phyloP scores from a whole-genome alignment of 73 alveolate genomes.

The Paraurostyla sp. region DNA sequence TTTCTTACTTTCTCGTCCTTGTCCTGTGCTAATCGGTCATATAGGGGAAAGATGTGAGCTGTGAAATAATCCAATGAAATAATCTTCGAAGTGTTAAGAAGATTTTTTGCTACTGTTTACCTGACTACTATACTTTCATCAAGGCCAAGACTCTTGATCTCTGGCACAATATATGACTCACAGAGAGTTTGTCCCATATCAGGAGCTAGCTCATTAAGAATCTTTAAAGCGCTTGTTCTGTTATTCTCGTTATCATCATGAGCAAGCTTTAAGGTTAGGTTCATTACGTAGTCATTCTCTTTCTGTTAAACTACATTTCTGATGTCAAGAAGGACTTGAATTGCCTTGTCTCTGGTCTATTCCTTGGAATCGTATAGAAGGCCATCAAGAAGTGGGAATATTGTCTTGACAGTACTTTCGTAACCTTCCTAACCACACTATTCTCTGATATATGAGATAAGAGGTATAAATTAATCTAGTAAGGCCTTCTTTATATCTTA shows the following conservation, averaged over 20 bases:
- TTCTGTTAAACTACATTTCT: constrained; percentile 61
- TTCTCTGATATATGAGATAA: constrained; percentile 57
- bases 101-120: constrained; percentile 66
- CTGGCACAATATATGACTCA: constrained; percentile 75
- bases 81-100: constrained; percentile 60
- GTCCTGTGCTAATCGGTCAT: constrained; percentile 59
- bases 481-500: constrained; percentile 73
- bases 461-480: constrained; percentile 68
- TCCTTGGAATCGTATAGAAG: constrained; percentile 73
- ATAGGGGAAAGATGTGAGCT: constrained; percentile 67
- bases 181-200: constrained; percentile 73
- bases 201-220: constrained; percentile 42
- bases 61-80: constrained; percentile 63
- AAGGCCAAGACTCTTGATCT: constrained; percentile 61
- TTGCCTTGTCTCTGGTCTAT: constrained; percentile 67
- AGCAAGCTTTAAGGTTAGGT: constrained; percentile 70
- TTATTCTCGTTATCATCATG: constrained; percentile 75
- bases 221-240: constrained; percentile 69
- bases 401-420: constrained; percentile 52
- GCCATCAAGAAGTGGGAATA: constrained; percentile 68
- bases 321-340: constrained; percentile 63
- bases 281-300: constrained; percentile 71
- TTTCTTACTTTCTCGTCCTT: constrained; percentile 74
- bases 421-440: constrained; percentile 61
- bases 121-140: constrained; percentile 72